Base-by-base conservation (phyloP, 164 flowering plant species). In the Magnolia officinalis region DNA sequence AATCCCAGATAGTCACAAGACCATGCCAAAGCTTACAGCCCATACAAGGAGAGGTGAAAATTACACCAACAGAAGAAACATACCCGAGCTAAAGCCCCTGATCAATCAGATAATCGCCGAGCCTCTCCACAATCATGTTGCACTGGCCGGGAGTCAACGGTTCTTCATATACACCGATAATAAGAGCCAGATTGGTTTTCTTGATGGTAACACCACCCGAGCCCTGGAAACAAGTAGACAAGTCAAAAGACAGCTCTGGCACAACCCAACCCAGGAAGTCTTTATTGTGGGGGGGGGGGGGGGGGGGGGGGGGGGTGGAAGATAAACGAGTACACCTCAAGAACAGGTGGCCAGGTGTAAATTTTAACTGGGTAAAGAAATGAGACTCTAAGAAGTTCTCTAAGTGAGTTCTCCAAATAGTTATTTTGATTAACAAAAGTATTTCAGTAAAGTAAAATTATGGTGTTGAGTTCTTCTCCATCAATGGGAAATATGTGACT, bases 121-220 rank as follows among this genome's bases (percentile, higher is more conserved):
- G 75, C 75, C 75, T 73, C 51, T 73, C 75, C 7, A 73, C 67
- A 18, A 73, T 24, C 75, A 73, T 73, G 75, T 73, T 73, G 50
- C 75, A 73, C 51, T 73, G 75, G 6, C 75, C 75, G 8, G 75
- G 67, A 19, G 75, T 73, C 55, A 73, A 21, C 14, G 75, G 75
- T 50, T 73, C 75, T 14, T 73, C 75, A 63, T 73, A 73, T 16
- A 73, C 19, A 37, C 75, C 75, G 19, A 73, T 73, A 67, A 73
- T 19, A 19, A 73, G 19, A 73, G 75, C 75, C 16, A 11, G 75
- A 23, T 23, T 73, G 21, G 75, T 73, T 73, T 73, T 73, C 75
- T 73, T 73, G 50, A 73, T 59, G 24, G 75, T 73, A 55, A 73
- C 66, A 24, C 67, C 75, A 26, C 75, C 75, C 5, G 75, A 29